phyloP scores from a whole-genome alignment of 306 rosid species.

The Begonia peltatifolia region DNA sequence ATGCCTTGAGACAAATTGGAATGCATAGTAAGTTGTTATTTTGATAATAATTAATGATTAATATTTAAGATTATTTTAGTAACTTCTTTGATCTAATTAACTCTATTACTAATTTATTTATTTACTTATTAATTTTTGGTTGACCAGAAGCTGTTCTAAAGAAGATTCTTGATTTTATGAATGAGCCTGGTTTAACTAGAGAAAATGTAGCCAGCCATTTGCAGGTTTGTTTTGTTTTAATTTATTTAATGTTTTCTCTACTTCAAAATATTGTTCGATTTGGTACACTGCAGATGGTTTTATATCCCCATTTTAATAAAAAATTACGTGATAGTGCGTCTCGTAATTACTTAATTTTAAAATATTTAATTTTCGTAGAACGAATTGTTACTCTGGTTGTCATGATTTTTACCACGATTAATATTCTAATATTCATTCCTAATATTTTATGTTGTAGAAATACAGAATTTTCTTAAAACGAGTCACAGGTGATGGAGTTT shows the following conservation, averaged over 20 bases:
- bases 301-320: too few species aligned
- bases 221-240: constrained; percentile 24
- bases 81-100: too few species aligned
- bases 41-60: background rate
- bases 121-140: background rate
- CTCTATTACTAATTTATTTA: background rate
- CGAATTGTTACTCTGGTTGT: too few species aligned
- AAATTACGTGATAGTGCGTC: too few species aligned
- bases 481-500: constrained; percentile 24
- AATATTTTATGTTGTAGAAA: constrained; percentile 25
- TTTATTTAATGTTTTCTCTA: too few species aligned
- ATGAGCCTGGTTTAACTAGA: constrained; percentile 41
- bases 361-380: too few species aligned
- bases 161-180: constrained; percentile 45
- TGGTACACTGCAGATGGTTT: too few species aligned
- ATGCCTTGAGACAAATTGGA: background rate
- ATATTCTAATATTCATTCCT: too few species aligned
- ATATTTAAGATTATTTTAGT: too few species aligned
- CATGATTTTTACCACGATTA: too few species aligned
- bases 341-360: too few species aligned
- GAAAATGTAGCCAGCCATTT: constrained; percentile 62
- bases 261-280: too few species aligned
- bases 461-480: constrained; percentile 34
- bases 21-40: background rate
- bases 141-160: constrained; percentile 50